Conservation (phyloP, 2,329 filamentous ascomycete species). For the Talaromyces funiculosus region DNA sequence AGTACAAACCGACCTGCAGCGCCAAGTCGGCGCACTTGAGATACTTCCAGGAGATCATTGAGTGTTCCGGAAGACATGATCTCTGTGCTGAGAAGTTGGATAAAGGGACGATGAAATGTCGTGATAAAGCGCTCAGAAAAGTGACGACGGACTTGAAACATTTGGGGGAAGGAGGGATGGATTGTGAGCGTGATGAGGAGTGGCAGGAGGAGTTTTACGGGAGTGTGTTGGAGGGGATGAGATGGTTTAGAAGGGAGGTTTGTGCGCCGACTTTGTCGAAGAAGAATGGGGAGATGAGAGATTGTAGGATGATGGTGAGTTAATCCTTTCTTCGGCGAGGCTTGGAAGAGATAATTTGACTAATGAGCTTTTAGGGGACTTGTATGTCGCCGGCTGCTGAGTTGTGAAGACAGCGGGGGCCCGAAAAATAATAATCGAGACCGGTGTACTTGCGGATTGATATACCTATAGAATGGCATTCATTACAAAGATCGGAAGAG, state of each 20-base stretch:
- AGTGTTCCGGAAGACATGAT: slow-evolving; percentile 7
- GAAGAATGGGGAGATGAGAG: slow-evolving; percentile 3
- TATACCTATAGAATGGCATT: not conserved
- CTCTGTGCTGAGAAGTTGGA: slow-evolving; percentile 9
- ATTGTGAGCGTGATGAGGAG: slow-evolving; percentile 8
- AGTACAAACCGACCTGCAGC: slow-evolving; percentile 9
- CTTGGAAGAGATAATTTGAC: not conserved
- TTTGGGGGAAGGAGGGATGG: slow-evolving; percentile 10
- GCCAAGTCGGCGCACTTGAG: slow-evolving; percentile 2
- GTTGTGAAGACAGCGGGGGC: not conserved
- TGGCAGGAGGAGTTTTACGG: slow-evolving; percentile 10
- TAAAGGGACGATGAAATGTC: slow-evolving; percentile 8
- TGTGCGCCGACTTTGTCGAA: not conserved
- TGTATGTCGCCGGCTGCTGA: slow-evolving; percentile 8
- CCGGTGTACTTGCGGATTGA: not conserved
- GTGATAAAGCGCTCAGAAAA: slow-evolving; percentile 7
- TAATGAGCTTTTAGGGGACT: not conserved
- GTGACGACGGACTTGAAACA: slow-evolving; percentile 9
- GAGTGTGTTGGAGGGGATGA: slow-evolving; percentile 7
- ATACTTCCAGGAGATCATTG: slow-evolving; percentile 5
- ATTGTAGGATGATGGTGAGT: slow-evolving; percentile 13
- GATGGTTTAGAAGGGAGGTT: slow-evolving; percentile 7
- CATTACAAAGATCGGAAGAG: not conserved
- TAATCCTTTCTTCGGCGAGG: not conserved
- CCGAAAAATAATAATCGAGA: not conserved